Base-by-base conservation (phyloP, 192 early-diverging fungal species). In the Coemansia aciculifera region DNA sequence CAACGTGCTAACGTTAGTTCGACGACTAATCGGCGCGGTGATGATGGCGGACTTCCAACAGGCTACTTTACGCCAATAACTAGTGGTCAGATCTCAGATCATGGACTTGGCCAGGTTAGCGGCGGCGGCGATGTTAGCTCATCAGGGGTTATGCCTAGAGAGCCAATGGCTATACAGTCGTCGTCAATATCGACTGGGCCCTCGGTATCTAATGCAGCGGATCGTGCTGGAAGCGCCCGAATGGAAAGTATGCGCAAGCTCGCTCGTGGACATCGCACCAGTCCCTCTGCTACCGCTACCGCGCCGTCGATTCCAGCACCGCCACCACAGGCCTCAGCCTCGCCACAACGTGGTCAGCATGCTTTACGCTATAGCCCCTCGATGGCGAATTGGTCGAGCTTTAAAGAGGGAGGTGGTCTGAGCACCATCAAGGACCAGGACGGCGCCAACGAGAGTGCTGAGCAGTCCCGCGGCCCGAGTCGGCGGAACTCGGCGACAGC, bases 71-170 rank as follows among this genome's bases (percentile, higher is more conserved):
- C 79, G 51, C 79, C 74, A 5, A 37, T 70, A 24, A 48, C 67
- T 60, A 62, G 46, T 15, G 49, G 63, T 36, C 56, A 66, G 57
- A 11, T 57, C 12, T 52, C 77, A 0, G 61, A 42, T 5, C 39
- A 72, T 15, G 69, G 66, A 6, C 62, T 48, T n/a, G 62, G 63
- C 15, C 75, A 72, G 11, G n/a, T 21, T 6, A 63, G 59, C 2
- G 38, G 66, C 13, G 51, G 52, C 59, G n/a, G 56, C 32, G 69
- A 49, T 3, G 52, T 72, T 15, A 54, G 48, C 23, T 56, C 54
- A 1, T 57, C 72, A 2, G 81, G 74, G 13, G 64, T 70, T 13
- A 78, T 83, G 81, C 81, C 75, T 1, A 43, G 81, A 24, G 81
- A 83, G 52, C 72, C 75, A 19, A 63, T 68, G 5, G 60, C 43